A percentile compares a stretch with the other conserved stretches of the same genome.
Conservation (phyloP, 2,329 filamentous ascomycete genomes). For the Grosmannia huntii region DNA sequence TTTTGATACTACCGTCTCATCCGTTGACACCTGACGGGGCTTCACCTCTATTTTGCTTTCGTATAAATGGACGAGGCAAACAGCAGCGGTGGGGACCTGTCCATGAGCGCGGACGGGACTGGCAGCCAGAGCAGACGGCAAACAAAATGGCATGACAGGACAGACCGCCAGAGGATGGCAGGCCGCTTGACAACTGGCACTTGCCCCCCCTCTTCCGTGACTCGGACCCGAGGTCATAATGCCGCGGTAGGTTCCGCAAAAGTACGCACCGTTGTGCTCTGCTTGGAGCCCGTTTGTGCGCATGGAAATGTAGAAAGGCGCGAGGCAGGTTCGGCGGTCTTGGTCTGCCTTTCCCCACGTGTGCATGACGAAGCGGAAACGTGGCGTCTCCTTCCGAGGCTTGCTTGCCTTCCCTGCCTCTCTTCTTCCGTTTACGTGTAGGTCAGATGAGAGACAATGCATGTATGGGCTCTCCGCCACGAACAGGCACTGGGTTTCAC, state of each 20-base stretch:
- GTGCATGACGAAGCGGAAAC: neutral
- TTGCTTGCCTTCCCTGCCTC: neutral
- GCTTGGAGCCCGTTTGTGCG: no score
- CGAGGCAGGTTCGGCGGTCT: no score
- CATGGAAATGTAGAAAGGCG: no score
- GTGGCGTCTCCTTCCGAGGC: neutral
- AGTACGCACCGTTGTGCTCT: neutral
- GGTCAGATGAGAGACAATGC: conserved; percentile 9
- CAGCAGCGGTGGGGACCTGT: neutral
- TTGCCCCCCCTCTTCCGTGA: neutral
- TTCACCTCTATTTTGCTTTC: neutral
- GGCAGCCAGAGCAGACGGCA: neutral
- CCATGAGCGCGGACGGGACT: no score
- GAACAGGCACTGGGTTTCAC: neutral
- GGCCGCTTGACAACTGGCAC: conserved; percentile 3
- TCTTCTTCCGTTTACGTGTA: neutral
- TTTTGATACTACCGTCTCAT: neutral
- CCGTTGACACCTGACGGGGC: conserved; percentile 3
- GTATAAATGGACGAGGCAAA: neutral
- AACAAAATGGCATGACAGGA: neutral
- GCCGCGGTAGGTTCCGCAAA: neutral
- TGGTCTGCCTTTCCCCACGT: neutral
- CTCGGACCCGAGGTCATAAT: neutral
- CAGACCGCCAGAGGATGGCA: neutral
- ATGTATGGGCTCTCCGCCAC: conserved; percentile 7